Conservation (phyloP, 306 rosid species). For the Citrullus colocynthis region DNA sequence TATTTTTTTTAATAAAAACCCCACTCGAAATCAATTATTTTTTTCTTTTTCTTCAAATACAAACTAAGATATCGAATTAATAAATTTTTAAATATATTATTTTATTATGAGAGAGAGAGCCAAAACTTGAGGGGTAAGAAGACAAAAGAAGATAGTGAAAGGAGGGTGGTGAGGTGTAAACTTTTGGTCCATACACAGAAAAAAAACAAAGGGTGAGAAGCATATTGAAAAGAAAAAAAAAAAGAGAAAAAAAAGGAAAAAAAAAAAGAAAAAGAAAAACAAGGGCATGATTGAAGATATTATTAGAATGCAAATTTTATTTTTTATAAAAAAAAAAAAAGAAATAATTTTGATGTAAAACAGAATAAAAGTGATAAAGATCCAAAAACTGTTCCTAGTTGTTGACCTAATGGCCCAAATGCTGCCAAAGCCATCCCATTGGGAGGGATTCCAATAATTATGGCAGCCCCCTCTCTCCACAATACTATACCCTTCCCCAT, state of each 20-base stretch:
- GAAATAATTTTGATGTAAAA: neutral
- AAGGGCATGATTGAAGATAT: neutral
- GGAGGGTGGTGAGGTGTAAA: neutral
- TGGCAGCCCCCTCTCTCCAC: neutral
- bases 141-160: neutral
- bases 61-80: too few species aligned
- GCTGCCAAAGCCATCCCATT: conserved; percentile 26
- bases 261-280: neutral
- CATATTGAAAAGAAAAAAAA: too few species aligned
- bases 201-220: neutral
- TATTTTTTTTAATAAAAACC: too few species aligned
- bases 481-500: neutral
- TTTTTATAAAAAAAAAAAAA: neutral
- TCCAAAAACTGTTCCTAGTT: conserved; percentile 14
- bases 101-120: neutral
- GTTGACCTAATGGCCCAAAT: conserved; percentile 22
- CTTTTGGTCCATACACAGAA: neutral
- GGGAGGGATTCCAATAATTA: conserved; percentile 19
- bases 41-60: too few species aligned
- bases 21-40: too few species aligned
- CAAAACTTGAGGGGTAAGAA: neutral
- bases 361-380: conserved; percentile 1
- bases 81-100: too few species aligned
- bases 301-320: neutral
- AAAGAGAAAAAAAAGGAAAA: neutral